These are phyloP conservation scores for Rubia tinctorum DNA, from an alignment of 305 asterid species.

Conservation along the genomic window DNA sequence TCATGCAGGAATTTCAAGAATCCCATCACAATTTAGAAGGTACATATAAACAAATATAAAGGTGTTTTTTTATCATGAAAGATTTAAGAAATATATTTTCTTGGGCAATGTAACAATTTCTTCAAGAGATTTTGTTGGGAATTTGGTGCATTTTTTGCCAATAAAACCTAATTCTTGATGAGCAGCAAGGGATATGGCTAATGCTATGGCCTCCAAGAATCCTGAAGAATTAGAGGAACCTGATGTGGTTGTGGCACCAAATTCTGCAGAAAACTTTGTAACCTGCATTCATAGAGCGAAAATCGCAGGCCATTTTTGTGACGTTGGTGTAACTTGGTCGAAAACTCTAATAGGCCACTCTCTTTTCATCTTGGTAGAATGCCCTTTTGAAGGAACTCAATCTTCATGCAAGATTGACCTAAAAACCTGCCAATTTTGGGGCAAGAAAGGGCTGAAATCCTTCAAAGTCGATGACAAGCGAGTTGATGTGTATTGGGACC, in stretches of 20 bases:
- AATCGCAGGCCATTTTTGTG: constrained; percentile 34
- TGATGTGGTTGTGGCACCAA: constrained; percentile 21
- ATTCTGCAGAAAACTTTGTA: constrained; percentile 47
- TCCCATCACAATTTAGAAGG: constrained; percentile 7
- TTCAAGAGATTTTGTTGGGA: not conserved
- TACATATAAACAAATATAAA: not conserved
- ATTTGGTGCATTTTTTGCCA: not conserved
- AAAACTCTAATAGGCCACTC: constrained; percentile 60
- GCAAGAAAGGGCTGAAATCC: constrained; percentile 69
- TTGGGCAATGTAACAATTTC: not conserved
- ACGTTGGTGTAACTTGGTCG: constrained; percentile 65
- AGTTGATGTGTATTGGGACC: constrained; percentile 78
- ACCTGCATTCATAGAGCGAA: constrained; percentile 56
- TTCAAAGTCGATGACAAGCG: constrained; percentile 54
- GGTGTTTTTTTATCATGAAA: not conserved
- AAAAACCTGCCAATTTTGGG: constrained; percentile 96
- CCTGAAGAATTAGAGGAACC: constrained; percentile 23
- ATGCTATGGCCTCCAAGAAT: constrained; percentile 25
- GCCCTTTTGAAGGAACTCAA: constrained; percentile 34
- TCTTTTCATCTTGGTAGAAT: constrained; percentile 53
- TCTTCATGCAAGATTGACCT: constrained; percentile 82
- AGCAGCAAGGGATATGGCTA: constrained; percentile 7
- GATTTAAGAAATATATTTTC: not conserved
- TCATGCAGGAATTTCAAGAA: constrained; percentile 11
- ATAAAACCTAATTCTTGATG: not conserved